These are phyloP conservation scores for Fraxinus floribunda DNA, from an alignment of 305 asterid species.

Conservation along the genomic window DNA sequence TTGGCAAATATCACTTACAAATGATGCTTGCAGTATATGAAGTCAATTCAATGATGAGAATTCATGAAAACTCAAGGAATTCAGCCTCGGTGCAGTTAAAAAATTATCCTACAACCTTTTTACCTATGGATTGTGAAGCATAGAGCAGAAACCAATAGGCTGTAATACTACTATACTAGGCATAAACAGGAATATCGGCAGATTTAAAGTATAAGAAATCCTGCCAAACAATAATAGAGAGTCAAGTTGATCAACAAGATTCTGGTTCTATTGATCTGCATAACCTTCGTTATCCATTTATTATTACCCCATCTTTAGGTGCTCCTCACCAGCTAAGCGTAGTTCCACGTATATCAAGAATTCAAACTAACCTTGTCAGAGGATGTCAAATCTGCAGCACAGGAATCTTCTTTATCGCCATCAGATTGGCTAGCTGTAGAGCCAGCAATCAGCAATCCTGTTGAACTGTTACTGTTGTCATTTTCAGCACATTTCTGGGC, in stretches of 20 bases:
- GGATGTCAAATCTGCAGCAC: constrained; percentile 36
- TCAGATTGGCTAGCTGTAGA: constrained; percentile 46
- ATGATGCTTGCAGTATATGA: background rate
- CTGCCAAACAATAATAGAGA: background rate
- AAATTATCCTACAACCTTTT: background rate
- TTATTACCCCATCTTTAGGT: background rate
- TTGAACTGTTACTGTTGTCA: constrained; percentile 45
- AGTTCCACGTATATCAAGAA: background rate
- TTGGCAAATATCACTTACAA: background rate
- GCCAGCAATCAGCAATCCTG: constrained; percentile 28
- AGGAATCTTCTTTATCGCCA: constrained; percentile 42
- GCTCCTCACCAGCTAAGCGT: background rate
- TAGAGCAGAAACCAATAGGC: background rate
- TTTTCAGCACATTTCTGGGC: constrained; percentile 47
- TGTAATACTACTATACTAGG: background rate
- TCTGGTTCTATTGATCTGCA: constrained; percentile 13
- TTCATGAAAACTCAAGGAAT: background rate
- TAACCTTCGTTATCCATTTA: background rate
- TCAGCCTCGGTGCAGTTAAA: background rate
- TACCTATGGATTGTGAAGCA: background rate
- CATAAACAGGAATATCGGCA: background rate
- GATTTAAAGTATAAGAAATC: background rate
- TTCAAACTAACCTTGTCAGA: constrained; percentile 48
- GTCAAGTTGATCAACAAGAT: background rate
- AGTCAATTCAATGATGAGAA: background rate